Evolutionary conservation across 2,329 filamentous ascomycete genomes (phyloP).

Genomic region (Parastagonospora avenae): DNA sequence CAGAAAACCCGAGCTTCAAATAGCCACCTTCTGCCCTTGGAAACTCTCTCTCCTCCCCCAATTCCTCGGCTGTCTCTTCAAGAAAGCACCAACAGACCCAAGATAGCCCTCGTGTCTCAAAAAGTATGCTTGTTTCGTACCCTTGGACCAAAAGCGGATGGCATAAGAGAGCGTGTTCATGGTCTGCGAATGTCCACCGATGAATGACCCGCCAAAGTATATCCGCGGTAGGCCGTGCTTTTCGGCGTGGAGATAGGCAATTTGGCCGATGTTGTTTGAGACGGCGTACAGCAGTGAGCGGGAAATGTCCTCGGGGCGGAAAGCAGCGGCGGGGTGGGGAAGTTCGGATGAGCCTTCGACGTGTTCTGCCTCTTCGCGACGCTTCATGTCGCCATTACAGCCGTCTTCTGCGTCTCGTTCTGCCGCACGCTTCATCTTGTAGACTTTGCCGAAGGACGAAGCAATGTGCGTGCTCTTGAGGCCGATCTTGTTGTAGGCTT

Average conservation of each 20-base stretch:
- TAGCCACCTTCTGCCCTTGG: conserved; percentile 49
- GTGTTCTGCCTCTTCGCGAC: conserved; percentile 43
- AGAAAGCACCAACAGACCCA: conserved; percentile 89
- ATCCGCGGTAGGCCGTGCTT: conserved; percentile 91
- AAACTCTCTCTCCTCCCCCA: conserved; percentile 87
- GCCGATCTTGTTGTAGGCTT: conserved; percentile 94
- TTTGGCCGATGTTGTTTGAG: conserved; percentile 95
- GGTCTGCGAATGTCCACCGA: conserved; percentile 92
- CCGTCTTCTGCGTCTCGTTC: conserved; percentile 77
- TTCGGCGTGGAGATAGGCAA: conserved; percentile 95
- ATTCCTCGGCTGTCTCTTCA: conserved; percentile 86
- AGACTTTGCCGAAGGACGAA: conserved; percentile 95
- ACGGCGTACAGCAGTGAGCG: conserved; percentile 92
- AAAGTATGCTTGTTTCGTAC: conserved; percentile 93
- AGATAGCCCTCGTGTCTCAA: conserved; percentile 94
- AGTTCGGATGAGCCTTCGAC: conserved; percentile 35
- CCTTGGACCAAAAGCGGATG: conserved; percentile 97
- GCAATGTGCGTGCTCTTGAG: conserved; percentile 95
- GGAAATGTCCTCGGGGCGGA: conserved; percentile 83
- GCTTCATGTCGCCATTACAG: conserved; percentile 57
- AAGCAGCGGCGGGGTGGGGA: conserved; percentile 54
- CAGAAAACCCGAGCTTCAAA: not conserved
- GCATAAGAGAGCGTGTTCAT: conserved; percentile 98
- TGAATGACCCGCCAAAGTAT: conserved; percentile 97
- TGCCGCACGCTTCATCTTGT: conserved; percentile 85